Conservation (phyloP, 2,329 filamentous ascomycete genomes). For the Ploettnerulaceae sp. region DNA sequence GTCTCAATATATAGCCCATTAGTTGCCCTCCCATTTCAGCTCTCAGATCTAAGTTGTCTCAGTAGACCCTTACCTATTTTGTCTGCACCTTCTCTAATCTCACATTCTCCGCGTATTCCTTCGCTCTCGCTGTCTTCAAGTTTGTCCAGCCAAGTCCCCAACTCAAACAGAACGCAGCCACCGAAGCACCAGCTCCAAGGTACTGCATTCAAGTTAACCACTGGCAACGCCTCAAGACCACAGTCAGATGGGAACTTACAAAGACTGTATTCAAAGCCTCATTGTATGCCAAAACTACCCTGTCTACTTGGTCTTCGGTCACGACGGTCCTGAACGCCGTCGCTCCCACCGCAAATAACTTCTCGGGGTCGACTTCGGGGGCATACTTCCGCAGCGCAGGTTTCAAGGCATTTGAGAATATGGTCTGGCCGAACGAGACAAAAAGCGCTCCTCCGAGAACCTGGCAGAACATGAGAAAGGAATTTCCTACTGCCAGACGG, state of each 20-base stretch:
- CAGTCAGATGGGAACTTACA: no score
- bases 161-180: slow-evolving; percentile 6
- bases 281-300: slow-evolving; percentile 40
- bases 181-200: slow-evolving; percentile 14
- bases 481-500: slow-evolving; percentile 33
- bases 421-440: slow-evolving; percentile 31
- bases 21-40: no score
- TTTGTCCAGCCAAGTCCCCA: slow-evolving; percentile 20
- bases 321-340: slow-evolving; percentile 37
- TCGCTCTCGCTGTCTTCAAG: slow-evolving; percentile 11
- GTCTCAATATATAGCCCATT: no score
- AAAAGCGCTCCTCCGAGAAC: slow-evolving; percentile 33
- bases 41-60: no score
- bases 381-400: slow-evolving; percentile 33
- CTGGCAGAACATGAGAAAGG: slow-evolving; percentile 36
- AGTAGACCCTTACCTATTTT: no score
- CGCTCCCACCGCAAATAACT: slow-evolving; percentile 39
- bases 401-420: slow-evolving; percentile 29
- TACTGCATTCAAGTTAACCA: no score
- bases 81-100: background rate
- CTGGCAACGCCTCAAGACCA: no score
- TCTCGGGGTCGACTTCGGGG: slow-evolving; percentile 31
- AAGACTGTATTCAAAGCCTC: slow-evolving; percentile 27
- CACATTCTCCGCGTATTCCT: background rate
- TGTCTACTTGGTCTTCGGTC: slow-evolving; percentile 29